Conservation (phyloP, 495 filamentous ascomycete species). For the Peziza echinospora region DNA sequence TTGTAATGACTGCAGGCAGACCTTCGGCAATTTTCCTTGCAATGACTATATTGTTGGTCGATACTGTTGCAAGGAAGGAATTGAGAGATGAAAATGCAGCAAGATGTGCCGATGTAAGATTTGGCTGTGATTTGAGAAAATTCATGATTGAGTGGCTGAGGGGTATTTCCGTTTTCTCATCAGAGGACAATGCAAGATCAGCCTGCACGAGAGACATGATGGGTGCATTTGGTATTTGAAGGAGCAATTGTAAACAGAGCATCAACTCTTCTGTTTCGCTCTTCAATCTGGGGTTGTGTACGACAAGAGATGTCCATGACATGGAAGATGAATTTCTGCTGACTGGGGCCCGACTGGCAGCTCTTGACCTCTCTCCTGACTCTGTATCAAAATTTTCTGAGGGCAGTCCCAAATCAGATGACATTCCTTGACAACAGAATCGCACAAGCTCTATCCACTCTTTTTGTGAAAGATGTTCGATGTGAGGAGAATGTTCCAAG, state of each 20-base stretch:
- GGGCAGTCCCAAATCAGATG: slow-evolving; percentile 12
- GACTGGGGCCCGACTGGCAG: slow-evolving; percentile 13
- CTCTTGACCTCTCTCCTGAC: slow-evolving; percentile 11
- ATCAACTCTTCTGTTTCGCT: slow-evolving; percentile 34
- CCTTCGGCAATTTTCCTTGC: slow-evolving; percentile 33
- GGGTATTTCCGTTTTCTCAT: no score
- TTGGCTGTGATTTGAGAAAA: slow-evolving; percentile 39
- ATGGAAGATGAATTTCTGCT: slow-evolving; percentile 15
- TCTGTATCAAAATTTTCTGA: slow-evolving; percentile 13
- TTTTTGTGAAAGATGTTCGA: slow-evolving; percentile 46
- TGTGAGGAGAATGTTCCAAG: slow-evolving; percentile 49
- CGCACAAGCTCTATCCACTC: slow-evolving; percentile 32
- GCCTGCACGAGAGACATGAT: slow-evolving; percentile 35
- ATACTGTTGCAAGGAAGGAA: slow-evolving; percentile 37
- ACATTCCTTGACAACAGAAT: slow-evolving; percentile 18
- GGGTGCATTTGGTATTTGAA: slow-evolving; percentile 47
- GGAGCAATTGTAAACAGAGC: slow-evolving; percentile 42
- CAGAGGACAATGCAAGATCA: slow-evolving; percentile 34
- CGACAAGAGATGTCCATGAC: slow-evolving; percentile 17
- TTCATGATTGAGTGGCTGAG: slow-evolving; percentile 28
- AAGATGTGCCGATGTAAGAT: slow-evolving; percentile 41
- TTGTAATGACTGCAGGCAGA: slow-evolving; percentile 46
- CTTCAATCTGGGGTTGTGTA: slow-evolving; percentile 15
- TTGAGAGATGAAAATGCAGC: slow-evolving; percentile 57
- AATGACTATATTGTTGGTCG: slow-evolving; percentile 44